Conservation (phyloP, 192 early-diverging fungal genomes). For the Spinellus fusiger region DNA sequence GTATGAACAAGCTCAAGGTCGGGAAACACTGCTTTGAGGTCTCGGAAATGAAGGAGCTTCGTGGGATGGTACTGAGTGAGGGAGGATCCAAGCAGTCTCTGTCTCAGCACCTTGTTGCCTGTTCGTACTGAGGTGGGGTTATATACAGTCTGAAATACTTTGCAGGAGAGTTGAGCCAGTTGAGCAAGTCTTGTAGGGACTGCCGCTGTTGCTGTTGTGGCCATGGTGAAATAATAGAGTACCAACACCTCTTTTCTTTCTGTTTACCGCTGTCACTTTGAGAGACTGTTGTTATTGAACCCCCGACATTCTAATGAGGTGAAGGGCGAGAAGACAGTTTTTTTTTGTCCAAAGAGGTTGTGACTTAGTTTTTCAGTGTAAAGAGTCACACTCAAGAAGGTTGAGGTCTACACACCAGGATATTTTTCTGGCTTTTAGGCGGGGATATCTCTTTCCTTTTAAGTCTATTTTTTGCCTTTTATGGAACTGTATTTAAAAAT, state of each 20-base stretch:
- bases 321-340: neutral
- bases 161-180: constrained; percentile 52
- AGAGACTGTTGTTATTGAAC: neutral
- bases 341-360: too few relatives aligned
- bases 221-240: neutral
- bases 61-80: constrained; percentile 66
- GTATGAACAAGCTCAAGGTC: constrained; percentile 47
- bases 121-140: constrained; percentile 64
- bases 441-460: too few relatives aligned
- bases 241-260: neutral
- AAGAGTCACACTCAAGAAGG: too few relatives aligned
- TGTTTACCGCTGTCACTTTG: constrained; percentile 1
- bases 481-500: too few relatives aligned
- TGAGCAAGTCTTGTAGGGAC: constrained; percentile 35
- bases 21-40: constrained; percentile 46
- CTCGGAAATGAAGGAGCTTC: constrained; percentile 40
- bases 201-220: constrained; percentile 20
- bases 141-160: constrained; percentile 62
- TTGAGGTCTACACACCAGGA: too few relatives aligned
- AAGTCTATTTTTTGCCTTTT: too few relatives aligned
- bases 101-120: constrained; percentile 68
- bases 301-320: neutral
- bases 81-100: constrained; percentile 59
- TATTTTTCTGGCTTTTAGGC: too few relatives aligned
- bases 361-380: too few relatives aligned